These are phyloP conservation scores for Russula sp. DNA, from an alignment of 768 basidiomycete species.

Conservation along the genomic window DNA sequence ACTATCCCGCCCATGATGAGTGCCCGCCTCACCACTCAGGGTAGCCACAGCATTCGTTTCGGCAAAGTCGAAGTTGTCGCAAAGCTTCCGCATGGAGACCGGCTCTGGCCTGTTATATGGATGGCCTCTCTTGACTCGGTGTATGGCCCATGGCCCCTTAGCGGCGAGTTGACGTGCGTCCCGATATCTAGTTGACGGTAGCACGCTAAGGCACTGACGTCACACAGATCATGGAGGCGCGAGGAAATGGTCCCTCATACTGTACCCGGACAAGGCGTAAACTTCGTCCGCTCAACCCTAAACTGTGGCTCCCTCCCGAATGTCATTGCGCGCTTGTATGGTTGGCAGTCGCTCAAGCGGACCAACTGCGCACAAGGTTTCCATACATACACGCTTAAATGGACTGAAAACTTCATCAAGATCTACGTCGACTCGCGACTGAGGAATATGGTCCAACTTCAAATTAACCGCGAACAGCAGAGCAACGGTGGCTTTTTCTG, in stretches of 20 bases:
- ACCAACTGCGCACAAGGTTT: slow-evolving; percentile 42
- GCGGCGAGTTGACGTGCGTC: slow-evolving; percentile 53
- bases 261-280: slow-evolving; percentile 38
- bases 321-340: slow-evolving; percentile 39
- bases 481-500: slow-evolving; percentile 45
- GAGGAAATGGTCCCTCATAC: slow-evolving; percentile 42
- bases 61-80: slow-evolving; percentile 52
- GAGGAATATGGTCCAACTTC: slow-evolving; percentile 46
- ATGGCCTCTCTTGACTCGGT: slow-evolving; percentile 41
- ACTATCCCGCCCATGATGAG: slow-evolving; percentile 50
- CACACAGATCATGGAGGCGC: slow-evolving; percentile 47
- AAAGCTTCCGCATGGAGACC: slow-evolving; percentile 42
- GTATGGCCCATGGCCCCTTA: slow-evolving; percentile 49
- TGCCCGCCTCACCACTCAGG: slow-evolving; percentile 48
- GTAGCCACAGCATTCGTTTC: slow-evolving; percentile 43
- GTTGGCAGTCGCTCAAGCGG: slow-evolving; percentile 41
- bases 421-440: slow-evolving; percentile 50
- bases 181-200: not conserved
- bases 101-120: slow-evolving; percentile 42
- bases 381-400: slow-evolving; percentile 54
- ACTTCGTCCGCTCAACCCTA: slow-evolving; percentile 50
- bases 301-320: slow-evolving; percentile 58
- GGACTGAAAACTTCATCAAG: slow-evolving; percentile 51
- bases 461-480: slow-evolving; percentile 33
- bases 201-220: not conserved